phyloP scores from a whole-genome alignment of 2,329 filamentous ascomycete species.

The Decorospora gaudefroyi region DNA sequence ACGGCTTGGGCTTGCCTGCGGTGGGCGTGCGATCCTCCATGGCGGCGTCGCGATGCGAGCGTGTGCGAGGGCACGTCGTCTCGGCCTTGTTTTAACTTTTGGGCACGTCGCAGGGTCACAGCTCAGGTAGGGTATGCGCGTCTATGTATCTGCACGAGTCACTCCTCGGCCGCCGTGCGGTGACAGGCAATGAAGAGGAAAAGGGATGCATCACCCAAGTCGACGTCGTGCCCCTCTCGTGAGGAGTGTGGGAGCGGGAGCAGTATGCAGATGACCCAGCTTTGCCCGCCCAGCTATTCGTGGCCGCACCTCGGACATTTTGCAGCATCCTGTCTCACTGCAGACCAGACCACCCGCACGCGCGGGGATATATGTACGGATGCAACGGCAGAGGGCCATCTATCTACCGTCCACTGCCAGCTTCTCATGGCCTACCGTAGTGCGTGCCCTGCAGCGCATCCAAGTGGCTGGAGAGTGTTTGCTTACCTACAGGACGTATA shows the following conservation, averaged over 20 bases:
- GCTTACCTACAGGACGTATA: too few relatives aligned
- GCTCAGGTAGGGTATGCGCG: constrained; percentile 7
- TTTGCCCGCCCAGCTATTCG: too few relatives aligned
- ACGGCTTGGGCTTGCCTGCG: constrained; percentile 29
- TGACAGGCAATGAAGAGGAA: constrained; percentile 4
- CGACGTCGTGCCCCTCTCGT: constrained; percentile 18
- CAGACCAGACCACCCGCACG: too few relatives aligned
- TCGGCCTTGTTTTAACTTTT: constrained; percentile 8
- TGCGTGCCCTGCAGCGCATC: too few relatives aligned
- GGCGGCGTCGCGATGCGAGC: constrained; percentile 17
- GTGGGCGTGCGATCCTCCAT: constrained; percentile 41
- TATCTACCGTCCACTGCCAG: too few relatives aligned
- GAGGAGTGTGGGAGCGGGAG: constrained; percentile 18
- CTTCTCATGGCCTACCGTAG: too few relatives aligned
- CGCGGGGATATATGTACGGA: too few relatives aligned
- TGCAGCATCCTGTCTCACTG: too few relatives aligned
- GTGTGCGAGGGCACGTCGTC: constrained; percentile 11
- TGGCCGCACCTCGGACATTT: too few relatives aligned
- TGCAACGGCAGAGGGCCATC: too few relatives aligned
- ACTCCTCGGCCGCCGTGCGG: constrained; percentile 19
- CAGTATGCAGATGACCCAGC: constrained; percentile 38
- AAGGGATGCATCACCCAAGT: constrained; percentile 15
- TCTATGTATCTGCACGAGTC: constrained; percentile 26
- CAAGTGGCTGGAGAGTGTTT: too few relatives aligned
- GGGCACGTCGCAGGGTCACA: constrained; percentile 12